Base-by-base conservation (phyloP, 345 rosid genomes). In the Bruguiera sexangula region DNA sequence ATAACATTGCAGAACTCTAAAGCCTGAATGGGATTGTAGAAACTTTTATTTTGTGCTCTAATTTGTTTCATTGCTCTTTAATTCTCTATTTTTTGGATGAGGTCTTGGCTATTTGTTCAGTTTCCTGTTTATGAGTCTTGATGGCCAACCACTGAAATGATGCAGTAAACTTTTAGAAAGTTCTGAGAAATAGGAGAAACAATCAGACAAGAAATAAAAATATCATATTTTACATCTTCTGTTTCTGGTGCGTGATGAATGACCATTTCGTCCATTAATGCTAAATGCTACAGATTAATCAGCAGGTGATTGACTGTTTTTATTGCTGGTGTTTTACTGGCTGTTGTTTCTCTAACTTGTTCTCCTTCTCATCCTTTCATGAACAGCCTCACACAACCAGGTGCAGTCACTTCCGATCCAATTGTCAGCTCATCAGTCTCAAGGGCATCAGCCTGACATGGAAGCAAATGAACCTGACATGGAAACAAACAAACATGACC, bases 311-410 rank as follows among this genome's bases (percentile, higher is more conserved):
- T 20, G 10, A 31, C 8, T 24, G 11, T 20, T 54, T 54, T 24
- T 54, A 20, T 54, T 24, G 26, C 7, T 54, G n/a, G 6, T 21
- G 9, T 22, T 21, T 54, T 54, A 24, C 26, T 22, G 3, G 11
- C 15, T 52, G 27, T 56, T 58, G 34, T 57, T 22, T 39, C 69
- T 74, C 67, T 82, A 68, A 75, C 31, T 51, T 59, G 43, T 55
- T 71, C 8, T 68, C 39, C 60, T 67, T 19, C 24, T 24, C 24
- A 24, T 50, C 63, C 36, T 68, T 48, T 55, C 60, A 8, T 50
- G 69, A 66, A 37, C 76, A 86, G 89, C 76, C 16, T 75, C 89
- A 58, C 80, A 77, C 70, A 83, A 76, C 81, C 97, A 84, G 76
- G 87, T 85, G 48, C 22, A 22, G 22, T 22, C n/a, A n/a, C n/a